Percentiles rank a stretch among this genome's conserved stretches.
phyloP scores from a whole-genome alignment of 495 filamentous ascomycete genomes.

The Parathielavia appendiculata region DNA sequence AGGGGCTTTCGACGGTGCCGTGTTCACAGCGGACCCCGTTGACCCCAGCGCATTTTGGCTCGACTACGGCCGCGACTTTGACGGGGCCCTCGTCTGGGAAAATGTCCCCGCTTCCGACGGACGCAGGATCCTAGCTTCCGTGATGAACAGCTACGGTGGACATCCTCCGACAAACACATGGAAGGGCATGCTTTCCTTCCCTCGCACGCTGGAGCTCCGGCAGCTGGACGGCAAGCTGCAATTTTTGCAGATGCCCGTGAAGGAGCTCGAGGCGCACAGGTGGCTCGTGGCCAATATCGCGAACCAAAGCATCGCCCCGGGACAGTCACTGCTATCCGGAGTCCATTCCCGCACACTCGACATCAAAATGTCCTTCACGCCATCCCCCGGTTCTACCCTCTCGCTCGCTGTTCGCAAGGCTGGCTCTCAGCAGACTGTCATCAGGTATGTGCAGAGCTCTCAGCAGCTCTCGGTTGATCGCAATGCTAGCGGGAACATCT shows the following conservation, averaged over 20 bases:
- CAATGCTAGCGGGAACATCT: background rate
- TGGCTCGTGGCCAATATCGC: background rate
- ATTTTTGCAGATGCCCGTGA: background rate
- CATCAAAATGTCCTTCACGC: background rate
- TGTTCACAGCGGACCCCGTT: slow-evolving; percentile 1
- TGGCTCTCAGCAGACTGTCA: background rate
- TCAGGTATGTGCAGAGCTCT: background rate
- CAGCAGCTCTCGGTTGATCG: background rate
- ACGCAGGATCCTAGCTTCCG: background rate
- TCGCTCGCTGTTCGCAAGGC: background rate
- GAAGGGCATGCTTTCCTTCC: slow-evolving; percentile 5
- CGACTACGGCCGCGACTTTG: slow-evolving; percentile 6
- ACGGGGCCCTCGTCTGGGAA: slow-evolving; percentile 1
- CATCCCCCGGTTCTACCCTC: background rate
- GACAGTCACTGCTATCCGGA: background rate
- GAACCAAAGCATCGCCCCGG: background rate
- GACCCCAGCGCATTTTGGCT: slow-evolving; percentile 2
- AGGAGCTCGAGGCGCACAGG: background rate
- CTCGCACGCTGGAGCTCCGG: slow-evolving; percentile 1
- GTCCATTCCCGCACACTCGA: background rate
- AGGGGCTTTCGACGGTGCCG: background rate
- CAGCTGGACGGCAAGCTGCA: background rate
- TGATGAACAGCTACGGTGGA: slow-evolving; percentile 4
- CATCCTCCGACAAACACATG: background rate
- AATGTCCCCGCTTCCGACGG: background rate